Evolutionary conservation across 257 asterid species (phyloP), one percentile per base, ranked within the genome.

Genomic region (Rauvolfia tetraphylla): DNA sequence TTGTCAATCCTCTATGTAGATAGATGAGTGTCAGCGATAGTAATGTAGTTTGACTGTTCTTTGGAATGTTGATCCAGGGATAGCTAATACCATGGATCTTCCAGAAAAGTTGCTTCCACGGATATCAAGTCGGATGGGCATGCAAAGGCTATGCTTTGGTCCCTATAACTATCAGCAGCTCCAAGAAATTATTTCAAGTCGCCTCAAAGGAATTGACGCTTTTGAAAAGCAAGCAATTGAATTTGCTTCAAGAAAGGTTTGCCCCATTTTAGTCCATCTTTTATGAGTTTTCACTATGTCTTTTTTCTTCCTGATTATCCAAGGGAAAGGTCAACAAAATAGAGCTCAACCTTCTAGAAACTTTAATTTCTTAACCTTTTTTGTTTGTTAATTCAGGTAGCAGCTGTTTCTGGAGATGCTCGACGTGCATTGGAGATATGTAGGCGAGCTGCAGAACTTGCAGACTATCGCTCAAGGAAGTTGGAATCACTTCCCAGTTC

Each of bases 1-100:
- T 65, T 72, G 31, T 58, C 61, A 57, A 66, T 79, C 73, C 61
- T 22, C n/a, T 63, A 53, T 48, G 31, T 56, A 42, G 66, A 23
- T 36, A 18, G 74, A 54, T 31, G 54, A 33, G 3, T 57, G 36
- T 18, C 33, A 67, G 29, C 13, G 51, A 61, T 48, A 54, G 17
- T 31, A 65, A 63, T 34, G 29, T 49, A 17, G 31, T 65, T 31
- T 62, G 36, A 73, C 34, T 79, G 36, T 71, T 76, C 44, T 44
- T 53, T 72, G 29, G 29, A 29, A 38, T 66, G 67, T 74, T 34
- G 68, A 79, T 83, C 72, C 88, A 95, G 99, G 99, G 76, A 95
- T 95, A 82, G 99, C 99, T 88, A 95, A 95, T 85, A 95, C 99
- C 59, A 95, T 95, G 98, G 98, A 95, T 90, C 99, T 95, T 83